These are phyloP conservation scores for Talaromyces sp. DNA, from an alignment of 2,329 filamentous ascomycete species.

Conservation along the genomic window DNA sequence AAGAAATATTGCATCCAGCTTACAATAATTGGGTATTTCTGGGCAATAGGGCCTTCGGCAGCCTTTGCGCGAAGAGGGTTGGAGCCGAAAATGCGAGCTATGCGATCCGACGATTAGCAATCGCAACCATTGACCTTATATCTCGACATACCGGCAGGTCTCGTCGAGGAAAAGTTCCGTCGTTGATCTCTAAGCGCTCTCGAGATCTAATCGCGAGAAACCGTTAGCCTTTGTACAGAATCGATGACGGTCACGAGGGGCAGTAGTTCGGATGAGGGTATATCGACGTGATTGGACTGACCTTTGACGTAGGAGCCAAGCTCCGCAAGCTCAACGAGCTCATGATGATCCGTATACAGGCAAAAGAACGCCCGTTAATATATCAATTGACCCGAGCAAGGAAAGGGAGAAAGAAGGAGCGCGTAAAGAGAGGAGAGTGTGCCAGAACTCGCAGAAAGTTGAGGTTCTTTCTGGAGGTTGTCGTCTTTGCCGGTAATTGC, in stretches of 20 bases:
- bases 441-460: slow-evolving; percentile 6
- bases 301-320: slow-evolving; percentile 50
- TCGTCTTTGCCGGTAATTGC: slow-evolving; percentile 18
- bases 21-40: slow-evolving; percentile 93
- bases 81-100: slow-evolving; percentile 82
- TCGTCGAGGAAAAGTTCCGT: slow-evolving; percentile 83
- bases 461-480: slow-evolving; percentile 12
- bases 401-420: slow-evolving; percentile 27
- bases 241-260: slow-evolving; percentile 20
- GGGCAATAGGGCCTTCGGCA: slow-evolving; percentile 79
- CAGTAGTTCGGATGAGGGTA: slow-evolving; percentile 11
- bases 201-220: slow-evolving; percentile 55
- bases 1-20: not conserved
- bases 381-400: slow-evolving; percentile 26
- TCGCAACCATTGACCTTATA: slow-evolving; percentile 5
- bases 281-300: slow-evolving; percentile 34
- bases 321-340: slow-evolving; percentile 52
- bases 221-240: slow-evolving; percentile 27
- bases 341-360: slow-evolving; percentile 42
- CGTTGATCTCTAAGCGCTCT: slow-evolving; percentile 62
- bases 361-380: slow-evolving; percentile 20
- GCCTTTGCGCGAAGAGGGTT: slow-evolving; percentile 88
- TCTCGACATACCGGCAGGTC: slow-evolving; percentile 65
- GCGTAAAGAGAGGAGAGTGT: slow-evolving; percentile 25
- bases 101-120: slow-evolving; percentile 29